phyloP scores from a whole-genome alignment of 768 basidiomycete species.

The Lactifluus piperatus region DNA sequence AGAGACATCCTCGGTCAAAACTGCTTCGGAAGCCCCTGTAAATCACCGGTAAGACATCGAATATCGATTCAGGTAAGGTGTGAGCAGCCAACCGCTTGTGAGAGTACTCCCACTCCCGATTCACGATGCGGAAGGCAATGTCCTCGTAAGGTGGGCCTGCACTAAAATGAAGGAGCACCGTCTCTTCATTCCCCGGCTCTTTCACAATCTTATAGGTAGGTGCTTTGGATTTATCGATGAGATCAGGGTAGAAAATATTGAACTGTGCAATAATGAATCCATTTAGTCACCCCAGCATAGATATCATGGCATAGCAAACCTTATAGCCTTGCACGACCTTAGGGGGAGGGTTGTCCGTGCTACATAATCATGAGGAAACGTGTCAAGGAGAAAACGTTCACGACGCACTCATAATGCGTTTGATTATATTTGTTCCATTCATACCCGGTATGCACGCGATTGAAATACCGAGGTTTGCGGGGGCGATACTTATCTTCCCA shows the following conservation, averaged over 20 bases:
- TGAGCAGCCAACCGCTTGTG: constrained; percentile 66
- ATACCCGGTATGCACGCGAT: constrained; percentile 97
- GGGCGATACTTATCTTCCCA: constrained; percentile 99
- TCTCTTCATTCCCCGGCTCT: constrained; percentile 92
- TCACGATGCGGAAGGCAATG: constrained; percentile 96
- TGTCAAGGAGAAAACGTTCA: not conserved
- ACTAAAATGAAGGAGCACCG: constrained; percentile 85
- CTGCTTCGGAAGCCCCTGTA: constrained; percentile 89
- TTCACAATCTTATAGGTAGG: constrained; percentile 95
- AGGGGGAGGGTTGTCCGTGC: constrained; percentile 96
- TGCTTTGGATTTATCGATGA: constrained; percentile 96
- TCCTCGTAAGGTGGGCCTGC: constrained; percentile 99
- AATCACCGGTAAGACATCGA: constrained; percentile 12
- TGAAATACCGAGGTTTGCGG: constrained; percentile 96
- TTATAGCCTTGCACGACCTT: constrained; percentile 99
- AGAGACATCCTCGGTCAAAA: constrained; percentile 94
- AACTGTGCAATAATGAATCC: constrained; percentile 38
- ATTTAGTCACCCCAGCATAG: constrained; percentile 15
- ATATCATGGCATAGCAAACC: constrained; percentile 29
- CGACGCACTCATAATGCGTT: constrained; percentile 93
- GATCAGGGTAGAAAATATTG: constrained; percentile 98
- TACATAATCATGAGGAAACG: constrained; percentile 29
- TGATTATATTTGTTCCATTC: constrained; percentile 99
- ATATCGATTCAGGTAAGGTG: not conserved
- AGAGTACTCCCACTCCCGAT: constrained; percentile 97